These are phyloP conservation scores for Blastobotrys apis DNA, from an alignment of 1,139 yeast genomes.

Conservation along the genomic window DNA sequence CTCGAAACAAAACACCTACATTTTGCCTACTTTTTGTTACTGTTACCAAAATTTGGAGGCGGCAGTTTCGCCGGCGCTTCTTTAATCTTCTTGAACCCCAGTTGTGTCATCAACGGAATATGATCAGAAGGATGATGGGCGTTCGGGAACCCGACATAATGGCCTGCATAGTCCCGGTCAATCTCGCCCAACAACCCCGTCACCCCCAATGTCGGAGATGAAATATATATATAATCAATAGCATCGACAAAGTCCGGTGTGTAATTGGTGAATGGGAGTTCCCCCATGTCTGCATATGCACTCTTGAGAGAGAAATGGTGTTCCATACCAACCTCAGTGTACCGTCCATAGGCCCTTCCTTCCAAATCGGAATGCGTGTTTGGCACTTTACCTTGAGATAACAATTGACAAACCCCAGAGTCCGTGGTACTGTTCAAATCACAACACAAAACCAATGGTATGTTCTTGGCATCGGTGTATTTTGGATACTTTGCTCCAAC, in stretches of 20 bases:
- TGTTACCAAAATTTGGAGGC: conserved; percentile 26
- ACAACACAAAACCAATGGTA: conserved; percentile 83
- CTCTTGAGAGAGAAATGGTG: conserved; percentile 80
- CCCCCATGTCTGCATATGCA: conserved; percentile 80
- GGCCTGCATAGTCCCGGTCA: conserved; percentile 69
- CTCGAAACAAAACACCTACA: neutral
- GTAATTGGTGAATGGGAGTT: conserved; percentile 88
- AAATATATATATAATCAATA: conserved; percentile 94
- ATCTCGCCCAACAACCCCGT: conserved; percentile 82
- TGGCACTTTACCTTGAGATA: conserved; percentile 66
- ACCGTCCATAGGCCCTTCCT: conserved; percentile 86
- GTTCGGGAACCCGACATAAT: conserved; percentile 88
- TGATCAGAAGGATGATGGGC: conserved; percentile 95
- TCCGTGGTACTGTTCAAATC: conserved; percentile 87
- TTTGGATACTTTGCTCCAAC: conserved; percentile 34
- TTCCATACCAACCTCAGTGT: conserved; percentile 82
- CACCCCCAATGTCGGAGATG: conserved; percentile 72
- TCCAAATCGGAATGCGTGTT: conserved; percentile 73
- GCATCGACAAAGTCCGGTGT: conserved; percentile 91
- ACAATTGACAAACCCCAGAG: conserved; percentile 88
- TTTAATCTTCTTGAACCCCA: conserved; percentile 59
- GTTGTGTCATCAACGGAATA: conserved; percentile 73
- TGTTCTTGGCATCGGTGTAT: conserved; percentile 54
- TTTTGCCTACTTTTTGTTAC: neutral
- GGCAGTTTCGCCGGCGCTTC: conserved; percentile 28